phyloP scores from a whole-genome alignment of 495 filamentous ascomycete genomes.

The Penicillium flavigenum region DNA sequence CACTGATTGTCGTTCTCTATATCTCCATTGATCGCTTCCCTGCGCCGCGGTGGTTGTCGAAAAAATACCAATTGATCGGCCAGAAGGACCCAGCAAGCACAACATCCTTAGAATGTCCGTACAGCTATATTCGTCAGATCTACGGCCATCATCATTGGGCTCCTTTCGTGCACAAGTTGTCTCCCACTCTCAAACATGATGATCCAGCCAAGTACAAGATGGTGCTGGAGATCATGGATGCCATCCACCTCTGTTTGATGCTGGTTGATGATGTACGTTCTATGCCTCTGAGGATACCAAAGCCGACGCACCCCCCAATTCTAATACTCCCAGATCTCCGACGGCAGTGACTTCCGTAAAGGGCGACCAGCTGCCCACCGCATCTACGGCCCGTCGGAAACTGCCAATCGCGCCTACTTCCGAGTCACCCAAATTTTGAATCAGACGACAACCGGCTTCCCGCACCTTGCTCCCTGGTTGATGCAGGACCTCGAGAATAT shows the following conservation, averaged over 20 bases:
- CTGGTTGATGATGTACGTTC: conserved; percentile 34
- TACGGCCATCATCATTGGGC: conserved; percentile 33
- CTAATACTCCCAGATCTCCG: conserved; percentile 19
- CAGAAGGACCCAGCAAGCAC: conserved; percentile 15
- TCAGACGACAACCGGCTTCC: conserved; percentile 19
- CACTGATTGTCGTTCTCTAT: conserved; percentile 14
- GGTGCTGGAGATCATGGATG: conserved; percentile 33
- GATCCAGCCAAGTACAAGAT: conserved; percentile 25
- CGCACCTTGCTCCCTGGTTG: conserved; percentile 23
- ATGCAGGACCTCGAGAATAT: conserved; percentile 30
- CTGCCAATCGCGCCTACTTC: conserved; percentile 33
- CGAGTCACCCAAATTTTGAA: conserved; percentile 27
- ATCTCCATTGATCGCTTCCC: conserved; percentile 17
- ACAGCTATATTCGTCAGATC: conserved; percentile 20
- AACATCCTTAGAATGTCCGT: conserved; percentile 25
- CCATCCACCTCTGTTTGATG: conserved; percentile 35
- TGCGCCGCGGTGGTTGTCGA: conserved; percentile 16
- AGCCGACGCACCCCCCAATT: conserved; percentile 1
- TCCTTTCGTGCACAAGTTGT: conserved; percentile 26
- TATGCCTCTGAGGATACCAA: not conserved
- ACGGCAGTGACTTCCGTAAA: conserved; percentile 33
- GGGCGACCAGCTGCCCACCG: conserved; percentile 30
- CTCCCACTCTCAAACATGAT: conserved; percentile 21
- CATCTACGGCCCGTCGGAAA: conserved; percentile 32
- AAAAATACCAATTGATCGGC: conserved; percentile 21